Conservation (phyloP, 495 filamentous ascomycete genomes). For the Jackrogersella multiformis region DNA sequence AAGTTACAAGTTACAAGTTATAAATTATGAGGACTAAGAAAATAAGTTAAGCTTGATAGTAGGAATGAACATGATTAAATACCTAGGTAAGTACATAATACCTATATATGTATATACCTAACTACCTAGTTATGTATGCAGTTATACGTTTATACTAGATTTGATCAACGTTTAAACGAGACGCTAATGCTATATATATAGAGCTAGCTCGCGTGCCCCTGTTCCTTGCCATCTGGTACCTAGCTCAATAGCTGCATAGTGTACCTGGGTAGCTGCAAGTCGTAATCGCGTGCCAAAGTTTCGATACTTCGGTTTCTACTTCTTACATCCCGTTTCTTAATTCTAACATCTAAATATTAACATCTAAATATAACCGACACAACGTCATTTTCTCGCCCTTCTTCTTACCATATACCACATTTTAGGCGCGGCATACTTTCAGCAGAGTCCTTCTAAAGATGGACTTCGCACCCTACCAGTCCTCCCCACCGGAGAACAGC, state of each 20-base stretch:
- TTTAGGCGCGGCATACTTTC: too few species aligned
- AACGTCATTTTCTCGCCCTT: conserved; percentile 23
- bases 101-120: background rate
- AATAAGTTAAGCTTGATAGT: too few species aligned
- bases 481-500: conserved; percentile 79
- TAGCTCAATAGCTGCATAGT: background rate
- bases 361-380: conserved; percentile 27
- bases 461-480: conserved; percentile 97
- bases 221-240: background rate
- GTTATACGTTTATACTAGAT: background rate
- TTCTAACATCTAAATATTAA: background rate
- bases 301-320: conserved; percentile 6
- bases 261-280: conserved; percentile 14
- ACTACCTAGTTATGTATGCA: too few species aligned
- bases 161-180: background rate
- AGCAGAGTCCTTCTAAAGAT: too few species aligned
- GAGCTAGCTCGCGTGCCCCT: conserved; percentile 11
- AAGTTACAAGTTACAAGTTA: too few species aligned
- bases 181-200: background rate
- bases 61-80: too few species aligned
- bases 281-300: conserved; percentile 12
- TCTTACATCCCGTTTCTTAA: too few species aligned
- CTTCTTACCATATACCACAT: background rate
- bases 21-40: too few species aligned
- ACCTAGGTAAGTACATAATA: too few species aligned